Base-by-base conservation (phyloP, 1,139 yeast genomes). In the Pichia sorboxylosa region DNA sequence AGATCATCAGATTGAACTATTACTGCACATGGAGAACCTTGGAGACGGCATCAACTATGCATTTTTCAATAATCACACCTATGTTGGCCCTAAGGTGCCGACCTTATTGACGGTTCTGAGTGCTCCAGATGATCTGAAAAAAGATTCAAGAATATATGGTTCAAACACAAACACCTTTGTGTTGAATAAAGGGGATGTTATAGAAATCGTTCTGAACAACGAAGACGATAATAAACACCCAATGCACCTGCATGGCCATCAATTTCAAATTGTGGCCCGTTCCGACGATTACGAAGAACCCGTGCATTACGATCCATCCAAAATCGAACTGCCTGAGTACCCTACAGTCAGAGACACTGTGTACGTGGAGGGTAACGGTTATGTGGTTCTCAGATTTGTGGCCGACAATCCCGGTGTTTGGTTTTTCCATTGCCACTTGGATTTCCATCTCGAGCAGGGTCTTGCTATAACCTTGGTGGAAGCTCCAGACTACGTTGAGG, bases 341-440 rank as follows among this genome's bases (percentile, higher is more conserved):
- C 90, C 90, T 27, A 54, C 71, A 54, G 48, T 63, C 27, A 69
- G 92, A 57, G 92, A 80, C 50, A 74, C 82, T 2, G 70, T 70
- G 18, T 61, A 66, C 38, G 73, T 78, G 19, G 68, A 72, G 39
- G 72, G 81, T 24, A 73, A 75, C 44, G 81, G 85, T 1, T 69
- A 73, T 46, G 50, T 74, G 30, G 84, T 77, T 4, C 43, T 79
- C 30, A 61, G 92, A 49, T 78, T 79, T 54, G 66, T 61, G 45
- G 84, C 87, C 17, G 66, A 74, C 46, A 79, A 79, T 48, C 90
- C 90, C n/a, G 90, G 90, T 47, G 77, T 77, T 30, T 79, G 87
- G 87, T 69, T 73, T 46, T 78, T 79, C 76, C 90, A 79, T 49
- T 79, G 90, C 55, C 90, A 79, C 49, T 71, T 79, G 39, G 87